phyloP scores from a whole-genome alignment of 2,329 filamentous ascomycete genomes.

The Exophiala sp. region DNA sequence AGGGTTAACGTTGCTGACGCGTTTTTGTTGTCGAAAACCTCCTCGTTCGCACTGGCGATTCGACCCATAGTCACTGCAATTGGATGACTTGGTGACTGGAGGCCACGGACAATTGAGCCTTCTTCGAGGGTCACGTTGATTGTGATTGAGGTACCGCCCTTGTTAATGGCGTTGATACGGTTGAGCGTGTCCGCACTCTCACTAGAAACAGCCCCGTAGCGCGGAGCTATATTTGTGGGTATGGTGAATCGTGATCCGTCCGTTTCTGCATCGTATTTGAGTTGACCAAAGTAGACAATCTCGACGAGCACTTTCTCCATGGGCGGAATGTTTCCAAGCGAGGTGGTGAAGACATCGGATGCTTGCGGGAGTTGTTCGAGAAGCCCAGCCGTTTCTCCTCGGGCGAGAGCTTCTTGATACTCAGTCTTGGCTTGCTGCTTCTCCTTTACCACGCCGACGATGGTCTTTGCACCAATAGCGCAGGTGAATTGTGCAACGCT shows the following conservation, averaged over 20 bases:
- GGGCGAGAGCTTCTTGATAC: slow-evolving; percentile 57
- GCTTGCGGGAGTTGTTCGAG: slow-evolving; percentile 60
- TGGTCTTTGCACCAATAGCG: slow-evolving; percentile 54
- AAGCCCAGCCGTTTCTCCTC: slow-evolving; percentile 61
- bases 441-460: slow-evolving; percentile 64
- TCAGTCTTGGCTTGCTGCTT: slow-evolving; percentile 58
- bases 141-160: slow-evolving; percentile 51
- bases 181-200: slow-evolving; percentile 3
- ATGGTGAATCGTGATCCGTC: slow-evolving; percentile 68
- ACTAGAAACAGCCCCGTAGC: slow-evolving; percentile 52
- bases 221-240: slow-evolving; percentile 63
- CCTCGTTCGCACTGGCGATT: slow-evolving; percentile 45
- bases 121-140: slow-evolving; percentile 60
- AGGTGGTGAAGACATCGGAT: slow-evolving; percentile 65
- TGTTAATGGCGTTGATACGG: slow-evolving; percentile 13
- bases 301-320: slow-evolving; percentile 56
- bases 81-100: slow-evolving; percentile 66
- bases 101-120: slow-evolving; percentile 55
- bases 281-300: slow-evolving; percentile 65
- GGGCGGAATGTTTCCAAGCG: slow-evolving; percentile 64
- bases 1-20: slow-evolving; percentile 62
- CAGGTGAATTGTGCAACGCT: slow-evolving; percentile 67
- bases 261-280: slow-evolving; percentile 67
- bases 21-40: slow-evolving; percentile 51
- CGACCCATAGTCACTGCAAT: slow-evolving; percentile 63